phyloP scores from a whole-genome alignment of 1,284 basidiomycete genomes.

The Pascua sp. region DNA sequence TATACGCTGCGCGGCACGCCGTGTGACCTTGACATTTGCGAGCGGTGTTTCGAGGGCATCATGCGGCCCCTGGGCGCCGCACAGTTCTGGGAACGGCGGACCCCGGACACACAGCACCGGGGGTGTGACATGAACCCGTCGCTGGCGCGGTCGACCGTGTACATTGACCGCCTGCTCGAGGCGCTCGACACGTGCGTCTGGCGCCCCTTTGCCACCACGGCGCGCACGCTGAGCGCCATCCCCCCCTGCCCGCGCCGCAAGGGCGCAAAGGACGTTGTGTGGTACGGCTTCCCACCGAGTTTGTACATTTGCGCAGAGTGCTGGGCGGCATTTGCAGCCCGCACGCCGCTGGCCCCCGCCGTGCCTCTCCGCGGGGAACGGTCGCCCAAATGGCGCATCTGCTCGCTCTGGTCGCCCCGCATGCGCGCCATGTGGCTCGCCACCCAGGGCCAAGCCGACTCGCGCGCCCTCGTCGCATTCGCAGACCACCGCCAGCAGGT shows the following conservation, averaged over 20 bases:
- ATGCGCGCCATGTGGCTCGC: not conserved
- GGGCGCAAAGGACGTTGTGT: not conserved
- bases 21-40: too few species aligned
- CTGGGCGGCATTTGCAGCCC: not conserved
- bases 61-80: too few species aligned
- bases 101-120: not conserved
- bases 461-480: too few species aligned
- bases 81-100: too few species aligned
- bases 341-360: not conserved
- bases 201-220: not conserved
- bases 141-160: not conserved
- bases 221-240: not conserved
- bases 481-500: too few species aligned
- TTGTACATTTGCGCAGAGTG: not conserved
- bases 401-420: not conserved
- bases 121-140: conserved; percentile 1
- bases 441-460: too few species aligned
- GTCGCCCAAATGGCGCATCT: not conserved
- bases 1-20: too few species aligned
- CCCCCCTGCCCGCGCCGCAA: conserved; percentile 1
- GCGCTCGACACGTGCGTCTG: not conserved
- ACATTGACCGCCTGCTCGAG: not conserved
- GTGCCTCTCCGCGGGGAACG: not conserved
- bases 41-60: too few species aligned
- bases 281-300: conserved; percentile 1